phyloP scores from a whole-genome alignment of 805 yeast species.

The Ogataea thermomethanolica region DNA sequence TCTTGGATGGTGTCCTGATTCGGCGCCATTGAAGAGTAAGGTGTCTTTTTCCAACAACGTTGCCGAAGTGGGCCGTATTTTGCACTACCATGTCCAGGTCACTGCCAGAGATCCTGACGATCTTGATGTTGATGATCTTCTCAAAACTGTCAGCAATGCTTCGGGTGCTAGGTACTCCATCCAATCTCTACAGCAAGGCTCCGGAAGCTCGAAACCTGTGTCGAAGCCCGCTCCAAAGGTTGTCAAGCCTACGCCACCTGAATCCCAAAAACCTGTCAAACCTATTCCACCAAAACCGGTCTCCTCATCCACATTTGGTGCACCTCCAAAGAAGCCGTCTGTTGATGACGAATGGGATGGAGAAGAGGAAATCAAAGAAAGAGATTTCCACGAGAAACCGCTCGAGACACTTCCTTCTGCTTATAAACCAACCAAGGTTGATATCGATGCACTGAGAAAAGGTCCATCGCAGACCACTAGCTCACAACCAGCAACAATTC shows the following conservation, averaged over 20 bases:
- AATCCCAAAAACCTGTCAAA: constrained; percentile 16
- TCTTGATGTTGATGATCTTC: constrained; percentile 71
- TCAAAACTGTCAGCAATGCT: constrained; percentile 78
- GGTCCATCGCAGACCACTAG: constrained; percentile 45
- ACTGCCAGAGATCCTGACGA: constrained; percentile 96
- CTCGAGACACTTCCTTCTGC: constrained; percentile 54
- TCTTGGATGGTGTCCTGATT: constrained; percentile 97
- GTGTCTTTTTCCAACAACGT: constrained; percentile 75
- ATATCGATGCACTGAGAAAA: constrained; percentile 51
- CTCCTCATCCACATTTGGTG: constrained; percentile 13
- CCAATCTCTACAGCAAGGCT: constrained; percentile 35
- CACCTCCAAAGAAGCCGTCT: not conserved
- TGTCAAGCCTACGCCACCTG: constrained; percentile 6
- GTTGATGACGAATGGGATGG: constrained; percentile 67
- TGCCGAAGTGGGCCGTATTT: constrained; percentile 65
- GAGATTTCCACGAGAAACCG: constrained; percentile 50
- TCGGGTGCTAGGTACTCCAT: constrained; percentile 93
- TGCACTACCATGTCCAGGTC: constrained; percentile 93
- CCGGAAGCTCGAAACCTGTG: constrained; percentile 7
- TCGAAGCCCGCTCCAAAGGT: constrained; percentile 9
- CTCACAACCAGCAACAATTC: constrained; percentile 30
- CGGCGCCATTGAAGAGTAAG: constrained; percentile 76
- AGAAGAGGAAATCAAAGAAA: constrained; percentile 52
- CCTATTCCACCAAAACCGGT: constrained; percentile 21
- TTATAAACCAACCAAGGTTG: constrained; percentile 64